phyloP scores from a whole-genome alignment of 441 rosid species.

The Euphorbia celastroides region DNA sequence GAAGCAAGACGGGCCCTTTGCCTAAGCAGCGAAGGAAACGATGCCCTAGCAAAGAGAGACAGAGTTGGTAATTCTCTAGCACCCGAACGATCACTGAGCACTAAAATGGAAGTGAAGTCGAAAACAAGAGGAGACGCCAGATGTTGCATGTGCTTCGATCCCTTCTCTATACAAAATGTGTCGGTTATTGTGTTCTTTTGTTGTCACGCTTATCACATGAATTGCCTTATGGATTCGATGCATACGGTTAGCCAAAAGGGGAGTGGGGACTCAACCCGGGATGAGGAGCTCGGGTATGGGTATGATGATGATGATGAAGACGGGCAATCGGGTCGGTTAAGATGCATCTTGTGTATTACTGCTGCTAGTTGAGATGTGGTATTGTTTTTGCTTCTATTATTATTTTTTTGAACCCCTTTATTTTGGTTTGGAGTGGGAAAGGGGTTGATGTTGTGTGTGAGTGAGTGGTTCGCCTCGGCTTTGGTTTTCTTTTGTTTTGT shows the following conservation, averaged over 20 bases:
- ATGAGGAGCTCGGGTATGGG: slow-evolving; percentile 33
- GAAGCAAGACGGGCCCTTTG: slow-evolving; percentile 81
- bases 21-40: slow-evolving; percentile 63
- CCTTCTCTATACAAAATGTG: slow-evolving; percentile 71
- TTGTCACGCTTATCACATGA: slow-evolving; percentile 88
- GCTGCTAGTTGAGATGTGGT: slow-evolving; percentile 54
- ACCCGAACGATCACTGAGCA: slow-evolving; percentile 32
- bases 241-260: slow-evolving; percentile 44
- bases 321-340: slow-evolving; percentile 41
- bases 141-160: slow-evolving; percentile 96
- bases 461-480: slow-evolving; percentile 5
- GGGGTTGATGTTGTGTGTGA: not conserved
- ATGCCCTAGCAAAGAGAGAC: slow-evolving; percentile 51
- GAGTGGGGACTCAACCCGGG: slow-evolving; percentile 26
- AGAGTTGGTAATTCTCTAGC: slow-evolving; percentile 36
- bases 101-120: slow-evolving; percentile 71
- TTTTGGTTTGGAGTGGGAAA: slow-evolving; percentile 9
- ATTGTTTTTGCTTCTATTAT: not conserved
- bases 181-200: slow-evolving; percentile 84
- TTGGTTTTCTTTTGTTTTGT: not conserved
- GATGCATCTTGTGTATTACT: slow-evolving; percentile 94
- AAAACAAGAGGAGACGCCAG: slow-evolving; percentile 83
- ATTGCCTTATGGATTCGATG: slow-evolving; percentile 78
- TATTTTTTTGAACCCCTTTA: not conserved
- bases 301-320: slow-evolving; percentile 42